These are phyloP conservation scores for Dinochytrium kinnereticum DNA, from an alignment of 371 early-diverging fungal genomes.

Conservation along the genomic window DNA sequence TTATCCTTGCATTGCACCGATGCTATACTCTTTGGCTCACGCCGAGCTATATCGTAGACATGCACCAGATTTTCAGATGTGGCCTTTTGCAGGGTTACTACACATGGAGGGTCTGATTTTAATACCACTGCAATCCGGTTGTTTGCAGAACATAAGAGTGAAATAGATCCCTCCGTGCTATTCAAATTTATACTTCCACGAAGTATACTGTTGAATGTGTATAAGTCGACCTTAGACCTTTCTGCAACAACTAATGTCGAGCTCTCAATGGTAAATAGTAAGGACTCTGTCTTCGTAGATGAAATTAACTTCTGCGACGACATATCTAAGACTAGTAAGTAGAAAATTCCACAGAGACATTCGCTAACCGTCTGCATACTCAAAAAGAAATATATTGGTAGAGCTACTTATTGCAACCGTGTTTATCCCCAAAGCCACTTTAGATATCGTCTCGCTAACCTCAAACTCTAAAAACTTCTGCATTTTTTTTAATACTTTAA, in stretches of 20 bases:
- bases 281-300: conserved; percentile 30
- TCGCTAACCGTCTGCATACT: conserved; percentile 41
- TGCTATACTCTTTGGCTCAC: too few relatives aligned
- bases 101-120: too few relatives aligned
- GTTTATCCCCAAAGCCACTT: conserved; percentile 27
- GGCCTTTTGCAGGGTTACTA: too few relatives aligned
- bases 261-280: conserved; percentile 32
- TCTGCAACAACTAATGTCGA: conserved; percentile 32
- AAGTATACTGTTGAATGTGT: conserved; percentile 34
- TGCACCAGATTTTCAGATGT: too few relatives aligned
- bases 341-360: neutral
- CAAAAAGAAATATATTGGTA: conserved; percentile 34
- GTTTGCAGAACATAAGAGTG: too few relatives aligned
- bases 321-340: neutral
- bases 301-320: neutral
- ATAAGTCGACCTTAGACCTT: conserved; percentile 37
- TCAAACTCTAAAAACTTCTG: conserved; percentile 24
- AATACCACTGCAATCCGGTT: too few relatives aligned
- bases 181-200: too few relatives aligned
- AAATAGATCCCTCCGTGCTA: too few relatives aligned
- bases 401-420: conserved; percentile 41
- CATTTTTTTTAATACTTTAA: neutral
- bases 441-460: conserved; percentile 30
- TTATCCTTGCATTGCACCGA: too few relatives aligned
- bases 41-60: too few relatives aligned